Percentiles rank a stretch among this genome's conserved stretches.
These are phyloP conservation scores for Coemansia sp. DNA, from an alignment of 192 early-diverging fungal genomes.

Conservation along the genomic window DNA sequence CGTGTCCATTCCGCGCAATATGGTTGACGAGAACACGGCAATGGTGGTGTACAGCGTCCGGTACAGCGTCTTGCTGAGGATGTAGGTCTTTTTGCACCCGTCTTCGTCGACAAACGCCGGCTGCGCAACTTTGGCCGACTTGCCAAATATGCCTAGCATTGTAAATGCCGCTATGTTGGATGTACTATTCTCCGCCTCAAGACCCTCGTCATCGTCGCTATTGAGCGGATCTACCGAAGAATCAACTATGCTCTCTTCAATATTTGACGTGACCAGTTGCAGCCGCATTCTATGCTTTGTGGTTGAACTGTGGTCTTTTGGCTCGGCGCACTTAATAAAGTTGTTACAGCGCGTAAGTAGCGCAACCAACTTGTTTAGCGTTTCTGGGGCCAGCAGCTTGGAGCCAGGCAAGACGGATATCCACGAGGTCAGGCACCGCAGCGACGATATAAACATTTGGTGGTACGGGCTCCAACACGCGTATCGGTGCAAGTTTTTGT, in stretches of 20 bases:
- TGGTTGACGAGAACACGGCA: slow-evolving; percentile 30
- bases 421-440: slow-evolving; percentile 45
- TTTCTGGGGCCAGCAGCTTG: neutral
- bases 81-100: slow-evolving; percentile 9
- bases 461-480: slow-evolving; percentile 42
- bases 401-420: slow-evolving; percentile 13
- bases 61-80: slow-evolving; percentile 36
- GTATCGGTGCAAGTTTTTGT: slow-evolving; percentile 23
- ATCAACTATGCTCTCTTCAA: neutral
- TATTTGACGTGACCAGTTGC: slow-evolving; percentile 19
- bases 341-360: slow-evolving; percentile 36
- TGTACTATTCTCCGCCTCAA: neutral
- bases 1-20: slow-evolving; percentile 27
- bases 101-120: slow-evolving; percentile 3
- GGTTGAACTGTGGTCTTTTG: neutral
- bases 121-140: slow-evolving; percentile 1
- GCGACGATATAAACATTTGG: slow-evolving; percentile 44
- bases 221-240: neutral
- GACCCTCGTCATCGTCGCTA: neutral
- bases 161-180: slow-evolving; percentile 3
- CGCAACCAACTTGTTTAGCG: slow-evolving; percentile 11
- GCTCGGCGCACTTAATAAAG: slow-evolving; percentile 10
- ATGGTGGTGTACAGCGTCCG: slow-evolving; percentile 34
- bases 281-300: slow-evolving; percentile 20
- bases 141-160: slow-evolving; percentile 8